Evolutionary conservation across 768 basidiomycete species (phyloP).

Genomic region (Mycena vulgaris): DNA sequence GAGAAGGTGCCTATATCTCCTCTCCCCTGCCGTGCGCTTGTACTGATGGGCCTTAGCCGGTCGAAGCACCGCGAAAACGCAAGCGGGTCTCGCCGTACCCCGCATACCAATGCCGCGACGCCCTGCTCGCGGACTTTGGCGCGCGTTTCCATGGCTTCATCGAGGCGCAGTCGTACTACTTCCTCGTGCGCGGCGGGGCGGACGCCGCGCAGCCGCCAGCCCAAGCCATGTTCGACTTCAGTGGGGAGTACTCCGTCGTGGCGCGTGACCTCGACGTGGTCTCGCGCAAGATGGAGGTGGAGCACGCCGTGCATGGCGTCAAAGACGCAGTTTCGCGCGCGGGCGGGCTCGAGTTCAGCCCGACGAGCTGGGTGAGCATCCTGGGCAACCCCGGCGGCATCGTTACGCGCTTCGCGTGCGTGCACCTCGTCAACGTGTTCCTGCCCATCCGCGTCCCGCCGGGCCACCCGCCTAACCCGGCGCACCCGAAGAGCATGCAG

Average conservation of each 20-base stretch:
- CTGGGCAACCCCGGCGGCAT: conserved; percentile 49
- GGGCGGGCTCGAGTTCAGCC: conserved; percentile 55
- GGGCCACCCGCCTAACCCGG: conserved; percentile 33
- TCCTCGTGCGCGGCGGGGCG: conserved; percentile 43
- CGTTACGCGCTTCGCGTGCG: conserved; percentile 56
- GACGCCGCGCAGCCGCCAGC: conserved; percentile 15
- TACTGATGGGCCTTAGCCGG: conserved; percentile 30
- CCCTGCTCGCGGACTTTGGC: conserved; percentile 47
- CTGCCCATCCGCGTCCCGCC: conserved; percentile 29
- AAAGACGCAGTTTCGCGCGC: conserved; percentile 53
- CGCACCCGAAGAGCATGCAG: conserved; percentile 56
- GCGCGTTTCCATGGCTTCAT: conserved; percentile 50
- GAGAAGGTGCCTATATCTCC: conserved; percentile 8
- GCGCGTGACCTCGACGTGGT: conserved; percentile 57
- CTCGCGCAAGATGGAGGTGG: conserved; percentile 49
- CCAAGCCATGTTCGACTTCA: conserved; percentile 59
- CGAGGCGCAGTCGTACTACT: conserved; percentile 53
- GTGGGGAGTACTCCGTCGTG: conserved; percentile 67
- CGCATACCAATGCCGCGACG: conserved; percentile 51
- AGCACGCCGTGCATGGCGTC: conserved; percentile 46
- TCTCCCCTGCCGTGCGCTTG: background rate
- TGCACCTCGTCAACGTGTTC: conserved; percentile 39
- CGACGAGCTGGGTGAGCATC: conserved; percentile 50
- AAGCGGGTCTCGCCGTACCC: conserved; percentile 48
- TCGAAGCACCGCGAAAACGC: conserved; percentile 40